Base-by-base conservation (phyloP, 148 eudicot species). In the Cornus florida region DNA sequence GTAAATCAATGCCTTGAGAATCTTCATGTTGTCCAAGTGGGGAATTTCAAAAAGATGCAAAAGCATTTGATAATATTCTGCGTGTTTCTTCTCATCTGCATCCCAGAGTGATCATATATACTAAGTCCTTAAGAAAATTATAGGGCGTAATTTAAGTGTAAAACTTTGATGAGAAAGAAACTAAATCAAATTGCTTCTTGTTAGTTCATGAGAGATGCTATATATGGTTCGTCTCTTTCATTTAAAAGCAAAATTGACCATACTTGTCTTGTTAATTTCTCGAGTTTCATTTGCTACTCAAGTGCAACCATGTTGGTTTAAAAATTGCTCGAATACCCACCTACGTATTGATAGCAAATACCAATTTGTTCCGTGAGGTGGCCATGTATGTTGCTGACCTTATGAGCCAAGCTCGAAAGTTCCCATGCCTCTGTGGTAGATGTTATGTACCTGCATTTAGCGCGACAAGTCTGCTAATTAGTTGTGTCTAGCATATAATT, bases 381-480 rank as follows among this genome's bases (percentile, higher is more conserved):
- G n/a, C 85, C 91, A 48, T 85, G 87, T 43, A 96, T 96, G 87
- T 85, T 92, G 74, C 80, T 65, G 75, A 92, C 90, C 78, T 94
- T 96, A 83, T 93, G 98, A 66, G 91, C 92, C 87, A 94, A 84
- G 86, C 97, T 92, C 13, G 97, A 91, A 3, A 92, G 78, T 83
- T 96, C 99, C 99, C 99, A 96, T 72, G 95, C 91, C 79, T 96
- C 99, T 5, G 97, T 90, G 41, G 99, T 87, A 3, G 97, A 89
- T 59, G 87, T 72, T 22, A 72, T 69, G 77, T 82, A 75, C 91
- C 96, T 92, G 84, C 80, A 84, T 67, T 43, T 72, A 10, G n/a
- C 10, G 12, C 16, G 14, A 31, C 43, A 43, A 11, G 43, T 17
- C 8, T 6, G 1, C 7, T n/a, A n/a, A 69, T 13, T 31, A 23